These are phyloP conservation scores for Dacryopinax primogenitus DNA, from an alignment of 768 basidiomycete species.

Conservation along the genomic window DNA sequence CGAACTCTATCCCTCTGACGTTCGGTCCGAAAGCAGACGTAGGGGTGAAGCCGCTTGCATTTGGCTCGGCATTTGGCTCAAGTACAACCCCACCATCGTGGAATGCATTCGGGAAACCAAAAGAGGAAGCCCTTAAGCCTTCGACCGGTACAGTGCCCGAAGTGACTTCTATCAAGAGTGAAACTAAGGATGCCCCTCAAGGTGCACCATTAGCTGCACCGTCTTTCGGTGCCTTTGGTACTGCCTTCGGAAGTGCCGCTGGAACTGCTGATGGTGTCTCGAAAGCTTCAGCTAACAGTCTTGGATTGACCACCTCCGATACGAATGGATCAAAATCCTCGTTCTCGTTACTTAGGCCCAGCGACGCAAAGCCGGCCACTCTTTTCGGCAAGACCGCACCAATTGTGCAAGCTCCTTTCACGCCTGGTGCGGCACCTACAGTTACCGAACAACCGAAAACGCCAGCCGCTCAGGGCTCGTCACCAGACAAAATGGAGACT, in stretches of 20 bases:
- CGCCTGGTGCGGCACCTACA: not conserved
- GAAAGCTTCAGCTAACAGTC: not conserved
- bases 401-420: not conserved
- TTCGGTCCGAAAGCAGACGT: no score
- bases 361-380: not conserved
- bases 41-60: not conserved
- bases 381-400: not conserved
- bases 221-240: not conserved
- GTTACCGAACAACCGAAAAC: not conserved
- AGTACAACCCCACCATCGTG: not conserved
- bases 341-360: not conserved
- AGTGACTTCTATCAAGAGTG: no score
- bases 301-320: not conserved
- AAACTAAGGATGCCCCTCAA: not conserved
- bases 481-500: constrained; percentile 7
- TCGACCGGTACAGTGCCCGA: not conserved
- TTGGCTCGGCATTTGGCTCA: not conserved
- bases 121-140: not conserved
- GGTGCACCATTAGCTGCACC: not conserved
- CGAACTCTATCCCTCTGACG: no score
- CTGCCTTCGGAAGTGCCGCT: not conserved
- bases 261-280: not conserved
- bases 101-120: not conserved
- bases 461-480: not conserved
- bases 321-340: not conserved